Conservation (phyloP, 768 basidiomycete genomes). For the Termitomyces sp. region DNA sequence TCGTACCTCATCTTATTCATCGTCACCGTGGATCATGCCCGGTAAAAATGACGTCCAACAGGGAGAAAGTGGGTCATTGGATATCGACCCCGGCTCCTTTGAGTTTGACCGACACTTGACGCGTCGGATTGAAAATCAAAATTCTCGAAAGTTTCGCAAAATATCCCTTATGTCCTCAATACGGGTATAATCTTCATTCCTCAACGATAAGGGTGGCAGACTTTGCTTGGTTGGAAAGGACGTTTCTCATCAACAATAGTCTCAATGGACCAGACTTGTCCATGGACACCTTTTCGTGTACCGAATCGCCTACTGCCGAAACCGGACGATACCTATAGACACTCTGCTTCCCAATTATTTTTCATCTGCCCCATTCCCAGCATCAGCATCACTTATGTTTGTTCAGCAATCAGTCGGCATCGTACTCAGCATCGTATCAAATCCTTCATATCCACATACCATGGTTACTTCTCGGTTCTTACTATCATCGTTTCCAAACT, state of each 20-base stretch:
- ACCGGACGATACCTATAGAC: slow-evolving; percentile 4
- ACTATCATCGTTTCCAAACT: slow-evolving; percentile 15
- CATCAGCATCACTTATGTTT: slow-evolving; percentile 19
- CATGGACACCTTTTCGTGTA: slow-evolving; percentile 5
- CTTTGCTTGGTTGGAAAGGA: slow-evolving; percentile 1
- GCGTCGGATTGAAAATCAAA: slow-evolving; percentile 37
- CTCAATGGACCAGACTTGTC: slow-evolving; percentile 11
- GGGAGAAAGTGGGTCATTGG: slow-evolving; percentile 31
- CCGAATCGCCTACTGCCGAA: slow-evolving; percentile 1
- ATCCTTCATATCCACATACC: slow-evolving; percentile 8
- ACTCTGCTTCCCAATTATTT: slow-evolving; percentile 8
- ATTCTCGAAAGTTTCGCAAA: slow-evolving; percentile 24
- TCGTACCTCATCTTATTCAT: slow-evolving; percentile 31
- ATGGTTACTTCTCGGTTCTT: slow-evolving; percentile 10
- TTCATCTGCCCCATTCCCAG: slow-evolving; percentile 14
- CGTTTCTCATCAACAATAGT: neutral
- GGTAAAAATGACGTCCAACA: slow-evolving; percentile 28
- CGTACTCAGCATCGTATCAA: slow-evolving; percentile 17
- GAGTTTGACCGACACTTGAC: slow-evolving; percentile 41
- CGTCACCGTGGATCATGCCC: slow-evolving; percentile 35
- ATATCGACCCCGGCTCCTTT: slow-evolving; percentile 29
- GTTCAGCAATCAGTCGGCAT: slow-evolving; percentile 16
- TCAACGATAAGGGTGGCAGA: neutral
- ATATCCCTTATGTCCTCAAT: slow-evolving; percentile 15
- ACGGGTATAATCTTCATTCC: slow-evolving; percentile 7